A percentile compares a stretch with the other conserved stretches of the same genome.
phyloP scores from a whole-genome alignment of 768 basidiomycete species.

The Mycena metata region DNA sequence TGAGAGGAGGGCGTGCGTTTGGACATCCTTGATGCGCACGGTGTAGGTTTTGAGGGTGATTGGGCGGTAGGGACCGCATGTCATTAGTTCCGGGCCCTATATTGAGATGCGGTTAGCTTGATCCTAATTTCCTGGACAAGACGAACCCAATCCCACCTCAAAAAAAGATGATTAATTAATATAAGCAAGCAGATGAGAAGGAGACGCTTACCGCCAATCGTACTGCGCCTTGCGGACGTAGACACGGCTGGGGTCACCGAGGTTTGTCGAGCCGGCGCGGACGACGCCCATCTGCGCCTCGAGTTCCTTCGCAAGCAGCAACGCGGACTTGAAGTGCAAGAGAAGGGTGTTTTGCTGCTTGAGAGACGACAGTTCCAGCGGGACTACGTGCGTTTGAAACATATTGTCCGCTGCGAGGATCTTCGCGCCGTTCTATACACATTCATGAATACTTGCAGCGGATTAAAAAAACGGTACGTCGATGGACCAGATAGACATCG shows the following conservation, averaged over 20 bases:
- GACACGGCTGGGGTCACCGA: conserved; percentile 85
- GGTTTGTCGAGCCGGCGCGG: conserved; percentile 70
- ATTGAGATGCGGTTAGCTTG: not conserved
- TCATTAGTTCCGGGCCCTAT: conserved; percentile 84
- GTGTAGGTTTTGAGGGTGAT: conserved; percentile 75
- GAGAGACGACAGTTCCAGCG: conserved; percentile 43
- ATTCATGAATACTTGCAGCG: not conserved
- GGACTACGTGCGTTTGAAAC: conserved; percentile 66
- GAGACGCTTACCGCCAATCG: conserved; percentile 67
- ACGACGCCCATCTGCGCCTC: conserved; percentile 65
- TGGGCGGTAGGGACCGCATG: conserved; percentile 84
- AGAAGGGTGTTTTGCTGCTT: conserved; percentile 56
- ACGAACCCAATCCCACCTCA: conserved; percentile 87
- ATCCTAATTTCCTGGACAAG: not conserved
- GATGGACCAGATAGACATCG: conserved; percentile 69
- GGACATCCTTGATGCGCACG: conserved; percentile 69
- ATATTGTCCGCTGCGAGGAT: conserved; percentile 70
- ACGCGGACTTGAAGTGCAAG: conserved; percentile 71
- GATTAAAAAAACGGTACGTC: not conserved
- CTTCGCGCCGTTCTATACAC: conserved; percentile 60
- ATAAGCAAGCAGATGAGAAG: not conserved
- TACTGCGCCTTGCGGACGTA: conserved; percentile 93
- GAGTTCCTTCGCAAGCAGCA: conserved; percentile 60
- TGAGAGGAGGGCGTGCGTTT: conserved; percentile 65
- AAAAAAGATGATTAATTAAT: too few relatives aligned